Evolutionary conservation across 2,329 filamentous ascomycete genomes (phyloP).

Genomic region (Westerdykella sp.): DNA sequence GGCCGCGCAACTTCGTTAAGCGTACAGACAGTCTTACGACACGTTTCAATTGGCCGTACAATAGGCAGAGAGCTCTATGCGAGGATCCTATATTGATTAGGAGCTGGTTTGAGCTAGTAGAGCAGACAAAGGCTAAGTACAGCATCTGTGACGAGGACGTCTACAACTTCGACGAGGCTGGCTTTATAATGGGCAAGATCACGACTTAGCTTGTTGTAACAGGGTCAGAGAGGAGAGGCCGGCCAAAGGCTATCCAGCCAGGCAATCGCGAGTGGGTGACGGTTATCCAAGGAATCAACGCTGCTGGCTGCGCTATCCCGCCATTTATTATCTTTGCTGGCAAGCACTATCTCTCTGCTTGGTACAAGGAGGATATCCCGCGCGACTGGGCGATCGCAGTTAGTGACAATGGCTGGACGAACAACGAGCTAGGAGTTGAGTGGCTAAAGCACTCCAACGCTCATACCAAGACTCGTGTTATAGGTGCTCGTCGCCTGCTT

Average conservation of each 20-base stretch:
- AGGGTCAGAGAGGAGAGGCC: slow-evolving; percentile 1
- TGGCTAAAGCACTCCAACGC: slow-evolving; percentile 35
- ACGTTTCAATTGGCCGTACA: slow-evolving; percentile 5
- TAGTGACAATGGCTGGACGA: slow-evolving; percentile 28
- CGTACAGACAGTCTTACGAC: slow-evolving; percentile 19
- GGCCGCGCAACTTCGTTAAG: slow-evolving; percentile 18
- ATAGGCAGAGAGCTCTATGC: slow-evolving; percentile 10
- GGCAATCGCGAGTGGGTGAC: slow-evolving; percentile 28
- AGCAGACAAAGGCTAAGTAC: slow-evolving; percentile 9
- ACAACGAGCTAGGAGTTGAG: slow-evolving; percentile 25
- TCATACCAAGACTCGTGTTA: too few species aligned
- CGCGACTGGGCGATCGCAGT: too few species aligned
- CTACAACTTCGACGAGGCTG: slow-evolving; percentile 13
- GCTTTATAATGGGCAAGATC: slow-evolving; percentile 7
- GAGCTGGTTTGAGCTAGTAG: slow-evolving; percentile 6
- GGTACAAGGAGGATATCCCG: slow-evolving; percentile 6
- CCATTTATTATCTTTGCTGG: slow-evolving; percentile 9
- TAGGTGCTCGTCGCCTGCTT: slow-evolving; percentile 24
- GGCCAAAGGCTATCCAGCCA: slow-evolving; percentile 16
- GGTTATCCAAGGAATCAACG: slow-evolving; percentile 15
- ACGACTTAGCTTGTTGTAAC: background rate
- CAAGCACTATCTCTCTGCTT: slow-evolving; percentile 7
- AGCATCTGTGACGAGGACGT: slow-evolving; percentile 6
- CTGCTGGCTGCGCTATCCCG: slow-evolving; percentile 6
- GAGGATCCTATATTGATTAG: slow-evolving; percentile 10